Base-by-base conservation (phyloP, 2,329 filamentous ascomycete genomes). In the Penicillium sp. region DNA sequence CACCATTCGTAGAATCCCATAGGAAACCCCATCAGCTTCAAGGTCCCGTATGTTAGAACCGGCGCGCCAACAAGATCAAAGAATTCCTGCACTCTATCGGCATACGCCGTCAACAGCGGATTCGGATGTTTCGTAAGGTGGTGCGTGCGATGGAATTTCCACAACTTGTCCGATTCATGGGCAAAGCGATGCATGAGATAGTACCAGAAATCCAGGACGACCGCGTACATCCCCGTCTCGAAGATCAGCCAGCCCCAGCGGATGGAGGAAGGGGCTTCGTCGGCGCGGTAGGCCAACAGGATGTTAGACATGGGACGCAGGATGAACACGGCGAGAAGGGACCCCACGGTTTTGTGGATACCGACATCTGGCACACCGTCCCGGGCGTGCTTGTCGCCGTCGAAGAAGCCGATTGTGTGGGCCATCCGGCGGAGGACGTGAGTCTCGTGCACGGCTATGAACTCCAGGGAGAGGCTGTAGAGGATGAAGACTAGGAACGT, bases 1-100 rank as follows among this genome's bases (percentile, higher is more conserved):
- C 60, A 63, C 59, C 60, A 63, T 29, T 61, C 60, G 31, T 62
- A 62, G 47, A 62, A 62, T 2, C 58, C 58, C 55, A 62, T 62
- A 0, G 60, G 60, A 48, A 62, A 52, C 0, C 60, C 60, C 51
- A 62, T 50, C 6, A 53, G n/a, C 37, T 49, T 49, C 55, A 62
- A 56, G 0, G 54, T 49, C 50, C 55, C 57, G 41, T 55, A 62
- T 4, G 60, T 53, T 49, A 58, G 51, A 4, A 61, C 43, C 13
- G 60, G 60, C 25, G 60, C 52, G 11, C 60, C 60, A 18, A 59
- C 53, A 34, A 62, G 59, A 38, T 62, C 60, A 19, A 62, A 59
- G 44, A 61, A 57, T 41, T 62, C 60, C 41, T 62, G 60, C 41
- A 60, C 60, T 4, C 49, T 28, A 14, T 62, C 60, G 16, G 60